Evolutionary conservation across 768 basidiomycete species (phyloP), one percentile per base, ranked within the genome.

Genomic region (Leccinum sublutescens): DNA sequence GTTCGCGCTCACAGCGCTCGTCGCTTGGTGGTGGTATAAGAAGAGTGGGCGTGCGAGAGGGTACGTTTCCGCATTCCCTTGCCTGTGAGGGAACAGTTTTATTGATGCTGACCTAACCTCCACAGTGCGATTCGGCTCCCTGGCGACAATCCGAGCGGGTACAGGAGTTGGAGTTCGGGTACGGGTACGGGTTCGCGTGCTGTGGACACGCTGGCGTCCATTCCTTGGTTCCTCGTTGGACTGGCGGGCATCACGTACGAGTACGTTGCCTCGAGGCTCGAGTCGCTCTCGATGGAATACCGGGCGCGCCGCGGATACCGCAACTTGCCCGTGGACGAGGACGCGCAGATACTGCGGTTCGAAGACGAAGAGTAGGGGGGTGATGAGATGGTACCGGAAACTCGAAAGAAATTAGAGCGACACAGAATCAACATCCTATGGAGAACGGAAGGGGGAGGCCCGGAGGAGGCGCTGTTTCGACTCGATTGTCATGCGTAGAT

Each of bases 191-290:
- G 82, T 5, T 80, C 85, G 0, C 80, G 82, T 15, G 59, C 79
- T 0, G 58, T 95, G 58, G 86, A 80, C 21, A 95, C 91, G 3
- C 68, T 97, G 45, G 93, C 91, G 1, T 93, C 91, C 10, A 83
- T 98, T 2, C 95, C 95, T 0, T 95, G 89, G 87, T 95, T 91
- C 79, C 70, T 96, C 52, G 66, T 97, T 47, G 95, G 95, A 21
- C 64, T 95, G 23, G 82, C 79, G 0, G 85, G 89, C 2, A 85
- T 93, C 58, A 89, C 84, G 3, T 87, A 82, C 75, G 88, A 88
- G 68, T 85, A 82, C 74, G 78, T 86, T 2, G 68, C 79, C 0
- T 84, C 82, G 21, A 76, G 72, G 54, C 62, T 82, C 49, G 84
- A 82, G 15, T 62, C 64, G 1, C 8, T 75, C 4, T 68, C 70